Base-by-base conservation (phyloP, 306 rosid species). In the Echinosophora koreensis region DNA sequence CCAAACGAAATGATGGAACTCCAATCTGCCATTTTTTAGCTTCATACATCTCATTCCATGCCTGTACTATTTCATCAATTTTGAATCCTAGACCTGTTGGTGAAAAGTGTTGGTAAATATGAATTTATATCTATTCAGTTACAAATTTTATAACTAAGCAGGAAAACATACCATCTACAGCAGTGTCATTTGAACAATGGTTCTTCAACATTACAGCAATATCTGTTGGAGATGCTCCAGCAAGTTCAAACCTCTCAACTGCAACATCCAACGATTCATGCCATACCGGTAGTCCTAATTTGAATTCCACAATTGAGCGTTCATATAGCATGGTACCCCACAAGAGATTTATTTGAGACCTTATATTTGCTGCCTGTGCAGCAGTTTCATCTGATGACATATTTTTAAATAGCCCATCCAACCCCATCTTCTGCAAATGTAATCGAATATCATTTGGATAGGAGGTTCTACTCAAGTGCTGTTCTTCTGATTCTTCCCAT, bases 321-420 rank as follows among this genome's bases (percentile, higher is more conserved):
- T 89, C 92, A 55, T 86, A 89, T 2, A 89, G 86, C 90, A 89
- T 82, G 58, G 90, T 84, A 12, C 92, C 90, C 92, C 92, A 89
- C 14, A 82, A 68, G 44, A 84, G 84, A 66, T 89, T 86, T 56
- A 89, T 89, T 59, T 84, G 88, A 71, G 87, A 89, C 58, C 89
- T 86, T 90, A 80, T 82, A 69, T 51, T 80, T 75, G 78, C 80
- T 44, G 82, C 86, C 79, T 77, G 87, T 58, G 80, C 86, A 54
- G 72, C 78, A 58, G 85, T 83, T 77, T 88, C 88, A 59, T 80
- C 66, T 34, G 55, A 66, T 35, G 90, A 84, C 35, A 86, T 14
- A 16, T 82, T 81, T 62, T 82, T 80, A 18, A 82, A 67, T 56
- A 80, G 16, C 6, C 77, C 82, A 30, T 84, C 85, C 74, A 86